Percentiles rank a stretch among this genome's conserved stretches.
Evolutionary conservation across 257 asterid species (phyloP).

Genomic region (Solanum tarapatanum): DNA sequence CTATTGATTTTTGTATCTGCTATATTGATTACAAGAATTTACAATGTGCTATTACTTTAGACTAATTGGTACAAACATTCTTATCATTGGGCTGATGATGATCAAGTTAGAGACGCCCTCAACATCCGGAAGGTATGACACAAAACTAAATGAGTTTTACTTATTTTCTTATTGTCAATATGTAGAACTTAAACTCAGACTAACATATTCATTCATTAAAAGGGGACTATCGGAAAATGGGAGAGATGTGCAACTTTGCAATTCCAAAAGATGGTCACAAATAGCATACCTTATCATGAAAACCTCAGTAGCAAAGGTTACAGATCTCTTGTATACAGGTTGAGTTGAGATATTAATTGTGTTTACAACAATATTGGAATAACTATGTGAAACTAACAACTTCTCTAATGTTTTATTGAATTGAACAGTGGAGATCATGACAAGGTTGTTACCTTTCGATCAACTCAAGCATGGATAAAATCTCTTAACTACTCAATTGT

Average conservation of each 20-base stretch:
- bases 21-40: not conserved
- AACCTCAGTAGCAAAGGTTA: constrained; percentile 13
- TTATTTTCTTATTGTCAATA: not conserved
- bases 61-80: not conserved
- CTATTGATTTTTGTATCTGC: not conserved
- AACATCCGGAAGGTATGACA: constrained; percentile 4
- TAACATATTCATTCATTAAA: not conserved
- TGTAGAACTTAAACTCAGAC: not conserved
- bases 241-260: constrained; percentile 4
- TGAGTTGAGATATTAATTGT: not conserved
- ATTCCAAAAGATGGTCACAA: not conserved
- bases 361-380: not conserved
- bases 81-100: constrained; percentile 5
- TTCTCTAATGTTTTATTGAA: not conserved
- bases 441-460: constrained; percentile 4
- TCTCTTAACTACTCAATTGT: constrained; percentile 25
- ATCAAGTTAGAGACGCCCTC: constrained; percentile 1
- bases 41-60: not conserved
- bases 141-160: not conserved
- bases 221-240: constrained; percentile 16
- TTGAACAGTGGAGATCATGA: constrained; percentile 41
- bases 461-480: constrained; percentile 43
- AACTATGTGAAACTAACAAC: not conserved
- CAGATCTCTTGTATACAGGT: constrained; percentile 9
- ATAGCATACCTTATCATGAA: constrained; percentile 7